Evolutionary conservation across 192 early-diverging fungal species (phyloP).

Genomic region (Diversispora eburnea): DNA sequence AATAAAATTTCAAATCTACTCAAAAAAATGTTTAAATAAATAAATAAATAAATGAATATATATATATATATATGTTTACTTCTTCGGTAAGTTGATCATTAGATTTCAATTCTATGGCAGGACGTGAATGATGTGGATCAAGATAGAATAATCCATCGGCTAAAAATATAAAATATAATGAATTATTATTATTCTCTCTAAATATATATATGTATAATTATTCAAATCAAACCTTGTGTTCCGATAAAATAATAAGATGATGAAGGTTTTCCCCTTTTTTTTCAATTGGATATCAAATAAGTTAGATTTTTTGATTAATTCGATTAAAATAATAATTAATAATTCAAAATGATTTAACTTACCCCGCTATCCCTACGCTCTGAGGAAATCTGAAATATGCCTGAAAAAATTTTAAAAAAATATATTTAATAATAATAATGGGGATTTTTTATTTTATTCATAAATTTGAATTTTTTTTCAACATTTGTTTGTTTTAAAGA

Average conservation of each 20-base stretch:
- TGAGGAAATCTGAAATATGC: constrained; percentile 73
- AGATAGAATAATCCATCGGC: constrained; percentile 81
- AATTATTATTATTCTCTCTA: neutral
- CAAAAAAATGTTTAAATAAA: neutral
- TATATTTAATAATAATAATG: neutral
- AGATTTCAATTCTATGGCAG: constrained; percentile 53
- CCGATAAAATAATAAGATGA: constrained; percentile 94
- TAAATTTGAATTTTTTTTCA: neutral
- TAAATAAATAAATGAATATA: constrained; percentile 19
- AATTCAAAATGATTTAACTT: constrained; percentile 16
- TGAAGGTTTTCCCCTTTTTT: constrained; percentile 78
- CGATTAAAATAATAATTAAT: neutral
- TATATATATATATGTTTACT: constrained; percentile 34
- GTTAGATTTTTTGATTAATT: neutral
- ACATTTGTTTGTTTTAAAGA: too few relatives aligned
- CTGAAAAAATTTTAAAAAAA: constrained; percentile 4
- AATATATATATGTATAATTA: neutral
- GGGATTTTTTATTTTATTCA: neutral
- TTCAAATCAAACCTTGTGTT: constrained; percentile 57
- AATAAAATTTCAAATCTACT: neutral
- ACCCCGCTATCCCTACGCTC: constrained; percentile 91
- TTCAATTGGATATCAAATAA: constrained; percentile 2
- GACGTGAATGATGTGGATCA: constrained; percentile 88
- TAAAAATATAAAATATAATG: constrained; percentile 24
- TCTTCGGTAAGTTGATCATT: constrained; percentile 43